Base-by-base conservation (phyloP, 1,139 yeast genomes). In the Nakaseomyces glabratus region DNA sequence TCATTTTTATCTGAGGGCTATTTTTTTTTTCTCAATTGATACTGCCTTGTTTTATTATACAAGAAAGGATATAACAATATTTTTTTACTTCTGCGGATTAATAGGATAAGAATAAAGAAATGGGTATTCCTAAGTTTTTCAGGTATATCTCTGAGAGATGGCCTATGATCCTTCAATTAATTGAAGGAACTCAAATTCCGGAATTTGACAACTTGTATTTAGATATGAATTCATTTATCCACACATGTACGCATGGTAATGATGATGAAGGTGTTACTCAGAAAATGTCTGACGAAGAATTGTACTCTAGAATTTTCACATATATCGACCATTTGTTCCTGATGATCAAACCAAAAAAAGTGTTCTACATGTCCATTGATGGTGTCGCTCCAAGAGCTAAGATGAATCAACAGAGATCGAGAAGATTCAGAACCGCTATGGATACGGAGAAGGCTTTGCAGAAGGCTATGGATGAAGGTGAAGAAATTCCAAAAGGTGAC, bases 371-470 rank as follows among this genome's bases (percentile, higher is more conserved):
- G 94, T 98, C 99, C 4, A 86, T 93, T 43, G 99, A 93, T 63
- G 99, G 99, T 47, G 99, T 93, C 34, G 98, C 98, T 0, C 99
- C 99, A 34, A 71, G 99, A 53, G 99, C 99, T 18, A 93, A 93
- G 57, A 93, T 93, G 97, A 93, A 93, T 57, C 99, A 93, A 61
- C 99, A 93, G 61, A 76, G 99, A 60, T 82, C 98, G 2, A 76
- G 99, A 66, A 75, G 99, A 60, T 93, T 93, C 58, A 69, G 98
- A 59, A 76, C 96, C 10, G 98, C 98, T 0, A 74, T 79, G 51
- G 98, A 93, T 52, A 96, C 96, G 1, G 93, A 85, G 57, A 74
- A 75, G 48, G 76, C 76, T 37, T 58, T 82, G 33, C 60, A 63
- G 32, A 60, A 63, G 40, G 70, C 73, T 11, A 55, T 68, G 34